phyloP scores from a whole-genome alignment of 2,329 filamentous ascomycete genomes.

The Colletotrichum scovillei region DNA sequence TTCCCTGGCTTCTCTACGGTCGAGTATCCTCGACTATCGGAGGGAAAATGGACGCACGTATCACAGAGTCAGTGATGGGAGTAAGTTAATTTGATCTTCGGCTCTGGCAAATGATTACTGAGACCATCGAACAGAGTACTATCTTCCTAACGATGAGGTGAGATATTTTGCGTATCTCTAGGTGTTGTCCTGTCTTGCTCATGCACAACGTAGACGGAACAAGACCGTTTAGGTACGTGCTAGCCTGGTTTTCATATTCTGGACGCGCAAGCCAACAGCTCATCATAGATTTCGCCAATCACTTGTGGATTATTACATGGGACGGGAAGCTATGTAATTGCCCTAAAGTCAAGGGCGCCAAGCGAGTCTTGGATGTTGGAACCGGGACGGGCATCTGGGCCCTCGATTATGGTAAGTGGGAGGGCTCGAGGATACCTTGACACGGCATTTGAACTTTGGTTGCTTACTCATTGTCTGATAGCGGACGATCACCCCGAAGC shows the following conservation, averaged over 20 bases:
- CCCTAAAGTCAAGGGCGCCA: slow-evolving; percentile 29
- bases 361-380: slow-evolving; percentile 40
- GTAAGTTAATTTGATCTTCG: not conserved
- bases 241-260: accelerated
- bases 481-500: slow-evolving; percentile 41
- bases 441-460: no score
- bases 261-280: not conserved
- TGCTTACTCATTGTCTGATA: no score
- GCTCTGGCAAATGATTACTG: not conserved
- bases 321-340: not conserved
- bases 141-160: slow-evolving; percentile 29
- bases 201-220: not conserved
- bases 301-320: slow-evolving; percentile 60
- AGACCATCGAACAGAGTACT: slow-evolving; percentile 17
- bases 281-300: slow-evolving; percentile 59
- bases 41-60: slow-evolving; percentile 31
- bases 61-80: slow-evolving; percentile 36
- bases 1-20: not conserved
- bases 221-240: slow-evolving; percentile 24
- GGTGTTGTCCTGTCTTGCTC: not conserved
- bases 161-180: accelerated
- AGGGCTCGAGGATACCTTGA: not conserved
- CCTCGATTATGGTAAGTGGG: slow-evolving; percentile 52
- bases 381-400: slow-evolving; percentile 45
- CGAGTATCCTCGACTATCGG: slow-evolving; percentile 11